These are phyloP conservation scores for Plasmodium vinckei DNA, from an alignment of 169 alveolate species.

Conservation along the genomic window DNA sequence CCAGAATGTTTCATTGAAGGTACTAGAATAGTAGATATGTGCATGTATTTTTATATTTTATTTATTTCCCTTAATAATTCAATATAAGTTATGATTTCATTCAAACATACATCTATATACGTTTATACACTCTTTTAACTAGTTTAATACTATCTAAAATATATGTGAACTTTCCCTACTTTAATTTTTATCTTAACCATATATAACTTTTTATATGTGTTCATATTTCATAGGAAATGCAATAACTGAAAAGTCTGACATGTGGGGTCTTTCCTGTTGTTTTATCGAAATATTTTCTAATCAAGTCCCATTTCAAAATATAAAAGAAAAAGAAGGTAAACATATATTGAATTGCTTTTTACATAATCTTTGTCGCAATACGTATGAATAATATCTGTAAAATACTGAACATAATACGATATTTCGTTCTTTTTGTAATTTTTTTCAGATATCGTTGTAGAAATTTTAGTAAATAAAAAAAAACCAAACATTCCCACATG, in stretches of 20 bases:
- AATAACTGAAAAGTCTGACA: constrained; percentile 85
- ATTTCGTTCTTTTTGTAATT: not conserved
- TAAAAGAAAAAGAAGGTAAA: constrained; percentile 80
- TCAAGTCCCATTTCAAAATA: constrained; percentile 87
- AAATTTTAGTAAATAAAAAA: constrained; percentile 73
- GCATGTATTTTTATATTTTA: not conserved
- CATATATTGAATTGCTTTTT: not conserved
- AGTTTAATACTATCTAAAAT: not conserved
- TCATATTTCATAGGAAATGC: constrained; percentile 16
- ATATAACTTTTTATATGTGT: not conserved
- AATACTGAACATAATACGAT: not conserved
- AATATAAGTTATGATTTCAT: not conserved
- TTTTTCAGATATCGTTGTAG: constrained; percentile 74
- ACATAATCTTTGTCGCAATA: too few relatives aligned
- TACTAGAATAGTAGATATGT: not conserved
- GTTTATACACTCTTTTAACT: not conserved
- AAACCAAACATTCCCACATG: constrained; percentile 78
- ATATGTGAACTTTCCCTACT: not conserved
- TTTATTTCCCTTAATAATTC: too few relatives aligned
- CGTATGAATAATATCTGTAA: not conserved
- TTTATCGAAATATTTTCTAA: constrained; percentile 87
- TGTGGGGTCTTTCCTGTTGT: constrained; percentile 89
- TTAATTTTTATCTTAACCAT: not conserved
- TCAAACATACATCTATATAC: not conserved
- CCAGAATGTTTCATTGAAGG: constrained; percentile 88